These are phyloP conservation scores for Pythium aphanidermatum DNA, from an alignment of 352 stramenopile genomes.

Conservation along the genomic window DNA sequence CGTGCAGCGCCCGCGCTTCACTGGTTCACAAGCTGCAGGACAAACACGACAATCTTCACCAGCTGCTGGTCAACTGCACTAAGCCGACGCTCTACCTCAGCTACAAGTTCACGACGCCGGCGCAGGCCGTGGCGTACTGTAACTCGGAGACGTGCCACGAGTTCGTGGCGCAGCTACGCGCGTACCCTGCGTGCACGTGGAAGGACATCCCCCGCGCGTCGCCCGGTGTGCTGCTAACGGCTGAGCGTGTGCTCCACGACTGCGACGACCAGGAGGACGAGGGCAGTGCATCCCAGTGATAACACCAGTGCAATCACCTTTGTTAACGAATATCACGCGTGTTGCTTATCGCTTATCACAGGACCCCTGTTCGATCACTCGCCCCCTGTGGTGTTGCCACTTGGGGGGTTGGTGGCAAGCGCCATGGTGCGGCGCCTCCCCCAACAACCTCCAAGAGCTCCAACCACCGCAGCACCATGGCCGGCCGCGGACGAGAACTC, in stretches of 20 bases:
- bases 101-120: slow-evolving; percentile 23
- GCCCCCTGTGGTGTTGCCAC: slow-evolving; percentile 2
- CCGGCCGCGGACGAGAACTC: slow-evolving; percentile 75
- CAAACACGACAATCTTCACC: slow-evolving; percentile 2
- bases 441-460: slow-evolving; percentile 1
- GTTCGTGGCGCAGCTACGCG: slow-evolving; percentile 22
- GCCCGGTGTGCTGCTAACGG: slow-evolving; percentile 29
- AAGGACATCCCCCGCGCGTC: slow-evolving; percentile 22
- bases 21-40: slow-evolving; percentile 2
- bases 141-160: slow-evolving; percentile 22
- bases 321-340: slow-evolving; percentile 1
- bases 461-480: slow-evolving; percentile 29
- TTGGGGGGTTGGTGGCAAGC: slow-evolving; percentile 2
- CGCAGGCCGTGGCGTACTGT: slow-evolving; percentile 38
- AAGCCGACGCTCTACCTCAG: slow-evolving; percentile 30
- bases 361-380: background rate
- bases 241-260: slow-evolving; percentile 41
- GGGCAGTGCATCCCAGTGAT: background rate
- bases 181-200: slow-evolving; percentile 38
- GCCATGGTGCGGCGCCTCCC: background rate
- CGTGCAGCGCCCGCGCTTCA: background rate
- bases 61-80: slow-evolving; percentile 20
- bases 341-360: background rate
- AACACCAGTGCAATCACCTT: background rate
- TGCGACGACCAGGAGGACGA: slow-evolving; percentile 18